These are phyloP conservation scores for Microthlaspi erraticum DNA, from an alignment of 345 rosid genomes.

Conservation along the genomic window DNA sequence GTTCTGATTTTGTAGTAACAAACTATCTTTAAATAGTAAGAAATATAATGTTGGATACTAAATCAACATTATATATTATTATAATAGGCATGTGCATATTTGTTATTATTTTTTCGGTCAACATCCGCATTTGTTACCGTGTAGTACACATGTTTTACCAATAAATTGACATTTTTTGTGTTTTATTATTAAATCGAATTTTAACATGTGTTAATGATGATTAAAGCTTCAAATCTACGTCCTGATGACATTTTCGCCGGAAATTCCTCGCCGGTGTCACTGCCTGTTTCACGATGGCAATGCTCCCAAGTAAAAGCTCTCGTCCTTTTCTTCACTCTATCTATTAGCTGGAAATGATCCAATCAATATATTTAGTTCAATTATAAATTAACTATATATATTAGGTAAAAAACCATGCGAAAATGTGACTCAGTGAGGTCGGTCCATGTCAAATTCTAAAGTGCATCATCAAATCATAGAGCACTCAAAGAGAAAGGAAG, in stretches of 20 bases:
- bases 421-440: background rate
- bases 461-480: background rate
- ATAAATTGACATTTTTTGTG: too few species aligned
- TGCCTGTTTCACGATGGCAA: slow-evolving; percentile 59
- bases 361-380: background rate
- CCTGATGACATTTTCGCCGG: slow-evolving; percentile 73
- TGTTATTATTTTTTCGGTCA: too few species aligned
- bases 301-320: slow-evolving; percentile 73
- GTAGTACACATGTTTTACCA: too few species aligned
- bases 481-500: too few species aligned
- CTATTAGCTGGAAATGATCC: slow-evolving; percentile 57
- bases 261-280: slow-evolving; percentile 39
- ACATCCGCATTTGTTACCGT: too few species aligned
- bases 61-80: too few species aligned
- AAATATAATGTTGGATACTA: too few species aligned
- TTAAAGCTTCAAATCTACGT: slow-evolving; percentile 72
- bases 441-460: slow-evolving; percentile 2
- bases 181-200: too few species aligned
- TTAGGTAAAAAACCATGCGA: background rate
- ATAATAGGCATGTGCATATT: too few species aligned
- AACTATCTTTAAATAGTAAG: background rate
- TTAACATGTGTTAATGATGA: too few species aligned
- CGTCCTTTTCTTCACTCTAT: slow-evolving; percentile 70
- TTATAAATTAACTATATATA: background rate
- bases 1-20: slow-evolving; percentile 30